A percentile compares a stretch with the other conserved stretches of the same genome.
These are phyloP conservation scores for Boletellus sp. DNA, from an alignment of 768 basidiomycete species.

Conservation along the genomic window DNA sequence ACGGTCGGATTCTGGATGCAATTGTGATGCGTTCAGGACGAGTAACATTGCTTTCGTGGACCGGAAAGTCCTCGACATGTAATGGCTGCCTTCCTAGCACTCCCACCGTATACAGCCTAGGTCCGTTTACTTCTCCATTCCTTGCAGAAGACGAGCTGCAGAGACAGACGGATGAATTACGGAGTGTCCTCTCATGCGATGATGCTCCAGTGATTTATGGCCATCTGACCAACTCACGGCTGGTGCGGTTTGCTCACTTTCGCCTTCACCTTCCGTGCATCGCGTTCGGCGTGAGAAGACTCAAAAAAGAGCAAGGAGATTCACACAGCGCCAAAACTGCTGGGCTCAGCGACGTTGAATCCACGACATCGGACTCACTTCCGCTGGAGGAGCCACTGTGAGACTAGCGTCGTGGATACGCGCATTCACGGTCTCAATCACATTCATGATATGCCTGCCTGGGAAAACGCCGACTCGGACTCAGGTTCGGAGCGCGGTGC, in stretches of 20 bases:
- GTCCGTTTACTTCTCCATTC: not conserved
- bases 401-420: not conserved
- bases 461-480: not conserved
- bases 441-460: not conserved
- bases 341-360: not conserved
- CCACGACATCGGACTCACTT: not conserved
- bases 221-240: not conserved
- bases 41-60: not conserved
- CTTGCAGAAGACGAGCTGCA: not conserved
- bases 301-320: not conserved
- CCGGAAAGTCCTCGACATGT: not conserved
- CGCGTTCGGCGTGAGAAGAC: not conserved
- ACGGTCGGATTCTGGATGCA: not conserved
- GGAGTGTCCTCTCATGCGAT: not conserved
- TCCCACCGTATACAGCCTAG: not conserved
- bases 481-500: not conserved
- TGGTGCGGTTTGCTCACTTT: not conserved
- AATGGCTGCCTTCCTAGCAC: slow-evolving; percentile 1
- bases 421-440: not conserved
- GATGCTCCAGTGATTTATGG: slow-evolving; percentile 1
- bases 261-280: slow-evolving; percentile 3
- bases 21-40: not conserved
- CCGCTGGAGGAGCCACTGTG: not conserved
- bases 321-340: not conserved
- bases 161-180: not conserved